Evolutionary conservation across 352 stramenopile species (phyloP).

Genomic region (Pythium plurisporium): DNA sequence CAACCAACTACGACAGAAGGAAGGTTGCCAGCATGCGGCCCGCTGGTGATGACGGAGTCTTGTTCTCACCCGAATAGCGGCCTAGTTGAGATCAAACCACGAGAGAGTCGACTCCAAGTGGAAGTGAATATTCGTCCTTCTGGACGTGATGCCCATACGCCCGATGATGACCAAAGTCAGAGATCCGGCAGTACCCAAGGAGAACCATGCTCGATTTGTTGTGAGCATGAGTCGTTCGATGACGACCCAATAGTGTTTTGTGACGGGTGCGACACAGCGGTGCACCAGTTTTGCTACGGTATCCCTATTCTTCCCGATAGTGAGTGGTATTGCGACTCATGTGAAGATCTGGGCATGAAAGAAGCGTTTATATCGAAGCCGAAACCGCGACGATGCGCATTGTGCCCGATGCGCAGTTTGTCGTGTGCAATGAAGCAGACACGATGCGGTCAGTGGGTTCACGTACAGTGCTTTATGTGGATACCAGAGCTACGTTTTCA

Average conservation of each 20-base stretch:
- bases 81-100: neutral
- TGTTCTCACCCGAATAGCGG: neutral
- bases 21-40: too few species aligned
- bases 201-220: constrained; percentile 69
- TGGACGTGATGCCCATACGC: neutral
- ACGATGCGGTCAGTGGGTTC: constrained; percentile 64
- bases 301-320: constrained; percentile 55
- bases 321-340: constrained; percentile 85
- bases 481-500: constrained; percentile 66
- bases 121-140: neutral
- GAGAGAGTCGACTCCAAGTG: neutral
- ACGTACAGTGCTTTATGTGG: constrained; percentile 86
- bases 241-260: constrained; percentile 90
- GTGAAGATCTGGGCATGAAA: constrained; percentile 2
- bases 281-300: constrained; percentile 90
- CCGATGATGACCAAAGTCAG: neutral
- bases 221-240: constrained; percentile 76
- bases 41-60: neutral
- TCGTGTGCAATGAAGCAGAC: constrained; percentile 52
- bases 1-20: too few species aligned
- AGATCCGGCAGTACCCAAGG: constrained; percentile 11
- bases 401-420: constrained; percentile 63
- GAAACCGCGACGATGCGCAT: constrained; percentile 32
- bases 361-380: neutral
- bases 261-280: constrained; percentile 79